A percentile compares a stretch with the other conserved stretches of the same genome.
phyloP scores from a whole-genome alignment of 306 rosid genomes.

The Macrotyloma uniflorum region DNA sequence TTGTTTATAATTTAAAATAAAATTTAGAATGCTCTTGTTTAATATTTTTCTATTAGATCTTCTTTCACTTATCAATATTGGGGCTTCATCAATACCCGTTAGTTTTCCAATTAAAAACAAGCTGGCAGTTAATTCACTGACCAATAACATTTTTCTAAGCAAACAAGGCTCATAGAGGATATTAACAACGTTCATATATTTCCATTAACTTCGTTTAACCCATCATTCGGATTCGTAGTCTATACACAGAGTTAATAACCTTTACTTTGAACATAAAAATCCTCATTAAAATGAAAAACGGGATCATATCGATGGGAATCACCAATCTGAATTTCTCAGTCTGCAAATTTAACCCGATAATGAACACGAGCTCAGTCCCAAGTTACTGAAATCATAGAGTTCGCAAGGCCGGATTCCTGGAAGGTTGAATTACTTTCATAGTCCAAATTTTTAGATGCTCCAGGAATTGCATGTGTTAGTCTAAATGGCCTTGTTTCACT shows the following conservation, averaged over 20 bases:
- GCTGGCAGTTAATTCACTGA: background rate
- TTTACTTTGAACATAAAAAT: conserved; percentile 29
- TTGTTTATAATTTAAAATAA: too few relatives aligned
- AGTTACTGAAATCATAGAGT: conserved; percentile 91
- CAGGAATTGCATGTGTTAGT: conserved; percentile 87
- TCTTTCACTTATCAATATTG: too few relatives aligned
- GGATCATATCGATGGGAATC: conserved; percentile 17
- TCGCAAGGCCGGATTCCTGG: conserved; percentile 85
- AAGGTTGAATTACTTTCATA: conserved; percentile 62
- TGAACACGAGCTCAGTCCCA: conserved; percentile 72
- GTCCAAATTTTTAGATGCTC: conserved; percentile 72
- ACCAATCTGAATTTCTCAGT: conserved; percentile 32
- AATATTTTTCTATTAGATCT: too few relatives aligned
- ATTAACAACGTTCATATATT: conserved; percentile 27
- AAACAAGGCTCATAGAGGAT: background rate
- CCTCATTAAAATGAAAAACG: conserved; percentile 31
- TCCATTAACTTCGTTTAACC: conserved; percentile 29
- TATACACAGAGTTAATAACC: conserved; percentile 42
- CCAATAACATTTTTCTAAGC: background rate
- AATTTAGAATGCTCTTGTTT: too few relatives aligned
- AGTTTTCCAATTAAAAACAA: too few relatives aligned
- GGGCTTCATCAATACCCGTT: too few relatives aligned
- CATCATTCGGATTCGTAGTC: conserved; percentile 36
- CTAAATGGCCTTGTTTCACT: conserved; percentile 65
- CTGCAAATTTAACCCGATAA: conserved; percentile 23